phyloP scores from a whole-genome alignment of 352 stramenopile species.

The Phytopythium litorale region DNA sequence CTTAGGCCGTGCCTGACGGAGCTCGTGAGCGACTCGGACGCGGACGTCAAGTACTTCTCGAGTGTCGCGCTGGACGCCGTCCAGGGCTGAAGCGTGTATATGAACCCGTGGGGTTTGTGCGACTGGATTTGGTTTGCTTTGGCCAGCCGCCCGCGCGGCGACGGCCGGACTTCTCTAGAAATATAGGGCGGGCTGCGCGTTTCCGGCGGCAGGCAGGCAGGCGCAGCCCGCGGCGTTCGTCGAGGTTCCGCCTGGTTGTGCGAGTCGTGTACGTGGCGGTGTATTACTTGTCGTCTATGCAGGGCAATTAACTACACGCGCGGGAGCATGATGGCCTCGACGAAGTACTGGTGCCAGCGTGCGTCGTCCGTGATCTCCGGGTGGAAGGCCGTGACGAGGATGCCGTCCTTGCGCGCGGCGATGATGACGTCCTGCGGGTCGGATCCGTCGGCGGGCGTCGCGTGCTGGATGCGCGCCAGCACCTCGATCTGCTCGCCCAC shows the following conservation, averaged over 20 bases:
- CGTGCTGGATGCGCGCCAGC: constrained; percentile 84
- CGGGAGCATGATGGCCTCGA: constrained; percentile 64
- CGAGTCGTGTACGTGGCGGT: neutral
- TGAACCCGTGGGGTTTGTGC: constrained; percentile 6
- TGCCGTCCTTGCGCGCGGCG: constrained; percentile 80
- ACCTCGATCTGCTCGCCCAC: constrained; percentile 88
- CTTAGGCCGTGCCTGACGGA: constrained; percentile 68
- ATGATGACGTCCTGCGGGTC: constrained; percentile 82
- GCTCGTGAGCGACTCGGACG: constrained; percentile 73
- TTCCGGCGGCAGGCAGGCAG: neutral
- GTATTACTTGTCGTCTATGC: neutral
- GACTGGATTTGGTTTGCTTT: constrained; percentile 1
- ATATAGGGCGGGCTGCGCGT: constrained; percentile 8
- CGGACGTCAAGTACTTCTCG: constrained; percentile 87
- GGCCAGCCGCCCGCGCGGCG: neutral
- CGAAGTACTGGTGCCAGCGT: constrained; percentile 95
- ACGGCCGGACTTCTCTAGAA: constrained; percentile 6
- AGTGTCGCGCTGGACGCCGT: constrained; percentile 75
- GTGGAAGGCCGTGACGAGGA: constrained; percentile 95
- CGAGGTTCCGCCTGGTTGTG: neutral
- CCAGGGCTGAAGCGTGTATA: constrained; percentile 48
- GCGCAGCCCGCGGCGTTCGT: neutral
- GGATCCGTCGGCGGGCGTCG: constrained; percentile 66
- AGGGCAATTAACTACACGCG: constrained; percentile 17
- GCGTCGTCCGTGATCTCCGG: constrained; percentile 93